Base-by-base conservation (phyloP, 345 rosid genomes). In the Salix dunnii region DNA sequence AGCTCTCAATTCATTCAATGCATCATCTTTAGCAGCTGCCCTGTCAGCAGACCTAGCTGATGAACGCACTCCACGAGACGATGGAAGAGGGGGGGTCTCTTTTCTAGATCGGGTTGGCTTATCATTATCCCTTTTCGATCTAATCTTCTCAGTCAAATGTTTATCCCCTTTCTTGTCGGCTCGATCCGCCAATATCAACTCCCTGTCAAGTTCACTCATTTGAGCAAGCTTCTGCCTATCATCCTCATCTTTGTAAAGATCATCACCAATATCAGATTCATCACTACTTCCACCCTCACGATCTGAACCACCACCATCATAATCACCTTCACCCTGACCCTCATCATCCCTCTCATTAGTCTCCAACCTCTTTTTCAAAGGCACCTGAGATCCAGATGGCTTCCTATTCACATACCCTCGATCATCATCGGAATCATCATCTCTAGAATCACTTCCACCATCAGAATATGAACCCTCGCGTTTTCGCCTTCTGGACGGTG, bases 31-130 rank as follows among this genome's bases (percentile, higher is more conserved):
- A 14, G 98, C 98, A 82, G 98, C 90, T 0, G 97, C 91, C 85
- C 97, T 83, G 84, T 96, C 99, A 23, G 99, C 94, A 77, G 95
- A 92, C 81, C 99, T 90, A 73, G 97, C 87, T 3, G 98, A 94
- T 7, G 92, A 83, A 18, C 99, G 92, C 43, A 92, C 92, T 55
- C 90, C 88, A 48, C 91, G 94, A 12, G 96, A 85, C 1, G 90
- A 84, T 1, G 90, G 77, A 75, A 85, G 86, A 35, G 92, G 91
- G 13, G 90, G 89, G 23, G 89, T 84, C 84, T 91, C 92, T 79
- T 91, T 96, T 51, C 86, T 87, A 0, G 90, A 87, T 68, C 87
- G 83, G 72, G 88, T 81, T 5, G 87, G 74, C 85, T 83, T 90
- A 83, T 91, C 91, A n/a, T 81, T 90, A 11, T 94, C 94, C 70